Conservation (phyloP, 2,329 filamentous ascomycete genomes). For the Didymosphaeria variabile region DNA sequence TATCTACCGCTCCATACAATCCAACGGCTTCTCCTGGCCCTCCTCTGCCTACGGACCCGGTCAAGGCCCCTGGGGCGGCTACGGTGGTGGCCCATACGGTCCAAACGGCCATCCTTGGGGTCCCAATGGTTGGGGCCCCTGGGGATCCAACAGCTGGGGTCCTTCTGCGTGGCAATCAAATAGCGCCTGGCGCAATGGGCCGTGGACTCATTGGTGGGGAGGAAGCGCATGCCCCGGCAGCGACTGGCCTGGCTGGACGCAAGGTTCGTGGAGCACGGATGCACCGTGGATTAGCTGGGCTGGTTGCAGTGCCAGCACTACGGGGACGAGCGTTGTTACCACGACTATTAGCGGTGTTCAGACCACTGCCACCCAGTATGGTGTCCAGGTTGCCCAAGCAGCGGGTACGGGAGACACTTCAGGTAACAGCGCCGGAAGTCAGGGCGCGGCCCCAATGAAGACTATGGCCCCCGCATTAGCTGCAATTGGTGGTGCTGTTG, state of each 20-base stretch:
- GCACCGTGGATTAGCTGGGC: slow-evolving; percentile 50
- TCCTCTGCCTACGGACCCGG: slow-evolving; percentile 31
- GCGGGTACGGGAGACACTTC: slow-evolving; percentile 11
- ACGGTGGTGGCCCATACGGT: slow-evolving; percentile 16
- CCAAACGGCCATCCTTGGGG: slow-evolving; percentile 24
- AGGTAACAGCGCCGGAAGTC: slow-evolving; percentile 12
- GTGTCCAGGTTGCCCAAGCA: slow-evolving; percentile 45
- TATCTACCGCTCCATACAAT: slow-evolving; percentile 37
- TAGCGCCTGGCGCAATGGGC: slow-evolving; percentile 36
- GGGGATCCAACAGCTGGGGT: slow-evolving; percentile 37
- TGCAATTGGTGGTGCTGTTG: slow-evolving; percentile 32
- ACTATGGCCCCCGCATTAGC: slow-evolving; percentile 29
- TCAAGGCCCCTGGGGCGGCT: slow-evolving; percentile 33
- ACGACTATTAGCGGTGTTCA: slow-evolving; percentile 35
- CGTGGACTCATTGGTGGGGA: slow-evolving; percentile 50
- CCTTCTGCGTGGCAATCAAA: slow-evolving; percentile 40
- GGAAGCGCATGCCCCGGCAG: slow-evolving; percentile 39
- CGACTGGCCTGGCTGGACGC: slow-evolving; percentile 51
- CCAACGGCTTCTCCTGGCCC: slow-evolving; percentile 33
- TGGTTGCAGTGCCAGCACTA: slow-evolving; percentile 44
- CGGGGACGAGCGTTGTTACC: slow-evolving; percentile 40
- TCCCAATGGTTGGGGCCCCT: slow-evolving; percentile 36
- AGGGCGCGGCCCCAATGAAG: slow-evolving; percentile 24
- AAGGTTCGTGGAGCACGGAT: slow-evolving; percentile 43
- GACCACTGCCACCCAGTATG: slow-evolving; percentile 39